Evolutionary conservation across 2,329 filamentous ascomycete genomes (phyloP), one percentile per base, ranked within the genome.

Genomic region (Diaporthe sp.): DNA sequence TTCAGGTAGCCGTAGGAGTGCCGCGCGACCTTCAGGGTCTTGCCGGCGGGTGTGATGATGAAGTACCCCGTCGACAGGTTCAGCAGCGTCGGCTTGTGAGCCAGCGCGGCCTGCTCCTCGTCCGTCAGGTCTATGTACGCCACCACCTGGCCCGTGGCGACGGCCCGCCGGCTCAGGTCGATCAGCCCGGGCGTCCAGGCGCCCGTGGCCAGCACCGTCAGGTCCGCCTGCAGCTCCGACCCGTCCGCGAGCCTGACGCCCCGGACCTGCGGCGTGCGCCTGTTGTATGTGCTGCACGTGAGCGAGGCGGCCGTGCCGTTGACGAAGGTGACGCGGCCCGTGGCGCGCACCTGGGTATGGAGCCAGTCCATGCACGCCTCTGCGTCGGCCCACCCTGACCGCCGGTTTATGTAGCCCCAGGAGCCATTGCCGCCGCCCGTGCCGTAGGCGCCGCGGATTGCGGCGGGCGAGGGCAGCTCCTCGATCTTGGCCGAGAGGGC

Each of bases 151-250:
- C 95, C 96, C 0, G 95, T 98, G 3, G 96, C 94, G 78, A 93
- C 90, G 53, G 92, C 92, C 60, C 94, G 90, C 37, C 95, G 94
- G 62, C 92, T 88, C 0, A 98, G 87, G 83, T 98, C 94, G 74
- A 98, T 85, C 31, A 98, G 88, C 1, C 90, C 89, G 3, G 92
- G 90, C 2, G 94, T 95, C 96, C 96, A 98, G 6, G 96, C 95
- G 22, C 96, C 96, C 0, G 95, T 92, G 0, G 96, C 95, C 3
- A 98, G 88, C 73, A 98, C 87, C 46, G 94, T 92, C 10, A 98
- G 87, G 75, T 95, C 94, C 5, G 85, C 85, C 28, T 81, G 79
- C 4, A 87, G 78, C 55, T 82, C 75, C 81, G 39, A 46, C 51
- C 84, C 83, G 71, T 82, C 81, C n/a, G 81, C 77, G 13, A 87